Evolutionary conservation across 2,329 filamentous ascomycete species (phyloP), one percentile per base, ranked within the genome.

Genomic region (Ampelomyces quisqualis): DNA sequence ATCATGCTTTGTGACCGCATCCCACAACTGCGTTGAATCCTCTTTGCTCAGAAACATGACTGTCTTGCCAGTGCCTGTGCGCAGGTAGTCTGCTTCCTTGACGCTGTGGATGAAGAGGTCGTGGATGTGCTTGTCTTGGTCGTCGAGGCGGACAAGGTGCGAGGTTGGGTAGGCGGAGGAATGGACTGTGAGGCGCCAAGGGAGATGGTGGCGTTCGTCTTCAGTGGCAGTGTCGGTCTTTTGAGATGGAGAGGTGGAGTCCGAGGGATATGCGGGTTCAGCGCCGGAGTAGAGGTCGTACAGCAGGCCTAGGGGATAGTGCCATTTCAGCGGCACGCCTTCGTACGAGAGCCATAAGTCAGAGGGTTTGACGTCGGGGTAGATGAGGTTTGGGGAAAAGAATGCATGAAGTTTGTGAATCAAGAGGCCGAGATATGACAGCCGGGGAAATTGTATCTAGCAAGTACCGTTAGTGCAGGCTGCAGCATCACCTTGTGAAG

Each of bases 21-120:
- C 79, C 89, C 90, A 96, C 22, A 96, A 75, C 21, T 85, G 80
- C 6, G 84, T 88, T 10, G 88, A 93, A 65, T 95, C 84, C 31
- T 87, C 82, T 65, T 90, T 90, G 46, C 85, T 89, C 59, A 96
- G 74, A 38, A 83, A 85, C 88, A 95, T 95, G 60, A 95, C 90
- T 46, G 86, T 85, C 64, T 91, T 90, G 11, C 88, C 89, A 38
- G 86, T 93, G 30, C 90, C 89, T 55, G 93, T 91, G 36, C 90
- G 81, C 35, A 95, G 75, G 55, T 90, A 95, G 68, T 95, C 90
- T 20, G 90, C 90, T 76, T 86, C 84, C 62, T 87, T 87, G 47
- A 86, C 82, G 37, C 76, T 81, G 51, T 86, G 85, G 38, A 84
- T 81, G 58, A 80, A 87, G 0, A 81, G 74, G 61, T 86, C 84